Evolutionary conservation across 1,139 yeast species (phyloP).

Genomic region (Kluyveromyces marxianus): DNA sequence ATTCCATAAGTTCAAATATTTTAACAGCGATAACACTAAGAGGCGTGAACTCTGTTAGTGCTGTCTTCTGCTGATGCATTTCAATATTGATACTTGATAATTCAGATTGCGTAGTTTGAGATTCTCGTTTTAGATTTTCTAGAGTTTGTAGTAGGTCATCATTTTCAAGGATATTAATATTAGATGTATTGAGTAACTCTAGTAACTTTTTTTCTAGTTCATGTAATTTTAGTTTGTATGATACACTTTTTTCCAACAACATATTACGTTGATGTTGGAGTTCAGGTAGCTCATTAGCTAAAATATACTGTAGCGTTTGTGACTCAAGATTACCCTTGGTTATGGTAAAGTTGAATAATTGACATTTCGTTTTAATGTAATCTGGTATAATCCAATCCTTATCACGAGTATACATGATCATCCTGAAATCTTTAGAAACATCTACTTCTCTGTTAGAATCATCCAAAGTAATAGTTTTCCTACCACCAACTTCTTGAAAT

Average conservation of each 20-base stretch:
- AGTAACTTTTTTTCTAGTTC: slow-evolving; percentile 57
- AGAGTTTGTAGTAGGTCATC: slow-evolving; percentile 52
- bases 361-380: slow-evolving; percentile 54
- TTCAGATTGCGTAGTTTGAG: slow-evolving; percentile 48
- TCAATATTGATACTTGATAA: slow-evolving; percentile 38
- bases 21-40: slow-evolving; percentile 50
- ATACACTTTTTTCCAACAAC: slow-evolving; percentile 48
- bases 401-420: slow-evolving; percentile 59
- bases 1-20: slow-evolving; percentile 41
- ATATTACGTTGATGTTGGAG: slow-evolving; percentile 52
- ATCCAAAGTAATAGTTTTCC: slow-evolving; percentile 56
- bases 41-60: slow-evolving; percentile 41
- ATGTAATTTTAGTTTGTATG: slow-evolving; percentile 48
- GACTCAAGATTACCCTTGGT: slow-evolving; percentile 60
- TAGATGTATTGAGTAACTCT: slow-evolving; percentile 47
- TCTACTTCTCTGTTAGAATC: slow-evolving; percentile 50
- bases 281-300: slow-evolving; percentile 57
- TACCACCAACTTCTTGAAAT: slow-evolving; percentile 59
- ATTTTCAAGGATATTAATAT: slow-evolving; percentile 63
- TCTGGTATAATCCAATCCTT: slow-evolving; percentile 42
- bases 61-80: slow-evolving; percentile 28
- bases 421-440: slow-evolving; percentile 52
- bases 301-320: slow-evolving; percentile 52
- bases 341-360: slow-evolving; percentile 61
- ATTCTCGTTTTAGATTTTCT: slow-evolving; percentile 58